Conservation (phyloP, 1,284 basidiomycete species). For the Apiotrichum gracile region DNA sequence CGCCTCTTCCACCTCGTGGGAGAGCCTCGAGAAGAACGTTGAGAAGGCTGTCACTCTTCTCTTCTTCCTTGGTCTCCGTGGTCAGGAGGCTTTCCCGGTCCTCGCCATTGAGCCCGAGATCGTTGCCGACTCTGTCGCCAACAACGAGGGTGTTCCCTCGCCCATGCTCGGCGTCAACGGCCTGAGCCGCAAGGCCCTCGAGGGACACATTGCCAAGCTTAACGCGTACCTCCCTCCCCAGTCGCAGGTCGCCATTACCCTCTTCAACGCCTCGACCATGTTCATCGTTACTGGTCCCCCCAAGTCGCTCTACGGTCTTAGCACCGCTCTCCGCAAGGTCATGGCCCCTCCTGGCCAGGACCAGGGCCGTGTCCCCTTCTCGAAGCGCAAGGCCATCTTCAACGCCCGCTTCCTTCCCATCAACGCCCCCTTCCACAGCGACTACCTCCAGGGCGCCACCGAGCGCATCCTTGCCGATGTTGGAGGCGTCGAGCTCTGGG, state of each 20-base stretch:
- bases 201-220: conserved; percentile 77
- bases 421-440: conserved; percentile 90
- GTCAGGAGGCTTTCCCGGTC: conserved; percentile 91
- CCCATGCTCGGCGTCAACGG: conserved; percentile 92
- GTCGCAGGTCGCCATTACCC: conserved; percentile 75
- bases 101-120: conserved; percentile 83
- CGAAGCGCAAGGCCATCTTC: conserved; percentile 91
- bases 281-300: conserved; percentile 92
- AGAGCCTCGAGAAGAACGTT: conserved; percentile 67
- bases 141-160: conserved; percentile 85
- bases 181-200: conserved; percentile 67
- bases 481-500: conserved; percentile 72
- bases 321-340: conserved; percentile 81
- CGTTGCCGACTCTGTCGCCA: conserved; percentile 78
- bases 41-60: conserved; percentile 83
- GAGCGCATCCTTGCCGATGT: conserved; percentile 71
- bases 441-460: conserved; percentile 71
- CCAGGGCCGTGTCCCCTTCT: conserved; percentile 89
- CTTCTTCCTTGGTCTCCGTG: conserved; percentile 88
- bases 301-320: conserved; percentile 87
- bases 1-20: conserved; percentile 69
- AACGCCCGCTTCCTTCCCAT: conserved; percentile 89
- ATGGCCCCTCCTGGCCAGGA: conserved; percentile 81
- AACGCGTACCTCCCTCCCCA: conserved; percentile 77
- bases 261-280: conserved; percentile 84